Evolutionary conservation across 352 stramenopile species (phyloP).

Genomic region (Globisporangium middletonii): DNA sequence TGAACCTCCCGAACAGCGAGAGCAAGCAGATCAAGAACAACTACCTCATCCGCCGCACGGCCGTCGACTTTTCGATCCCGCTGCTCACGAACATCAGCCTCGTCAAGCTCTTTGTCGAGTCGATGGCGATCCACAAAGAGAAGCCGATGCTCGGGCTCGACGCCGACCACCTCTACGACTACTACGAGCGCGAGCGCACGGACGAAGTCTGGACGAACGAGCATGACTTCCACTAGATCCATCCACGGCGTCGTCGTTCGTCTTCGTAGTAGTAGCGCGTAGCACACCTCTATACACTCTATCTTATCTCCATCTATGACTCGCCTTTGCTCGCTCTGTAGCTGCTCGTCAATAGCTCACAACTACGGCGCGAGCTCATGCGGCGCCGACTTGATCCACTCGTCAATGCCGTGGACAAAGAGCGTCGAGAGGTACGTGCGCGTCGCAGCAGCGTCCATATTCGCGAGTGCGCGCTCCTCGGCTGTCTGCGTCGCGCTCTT

Average conservation of each 20-base stretch:
- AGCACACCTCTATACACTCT: not conserved
- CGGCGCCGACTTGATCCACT: slow-evolving; percentile 43
- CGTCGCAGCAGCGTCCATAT: slow-evolving; percentile 29
- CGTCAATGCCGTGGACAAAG: slow-evolving; percentile 36
- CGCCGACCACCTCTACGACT: slow-evolving; percentile 95
- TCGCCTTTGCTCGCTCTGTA: not conserved
- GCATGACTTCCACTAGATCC: slow-evolving; percentile 92
- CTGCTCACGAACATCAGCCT: slow-evolving; percentile 90
- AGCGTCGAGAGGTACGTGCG: slow-evolving; percentile 30
- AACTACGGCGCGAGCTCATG: not conserved
- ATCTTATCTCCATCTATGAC: not conserved
- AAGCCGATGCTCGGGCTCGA: slow-evolving; percentile 91
- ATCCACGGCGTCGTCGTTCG: not conserved
- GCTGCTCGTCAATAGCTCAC: not conserved
- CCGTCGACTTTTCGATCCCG: slow-evolving; percentile 90
- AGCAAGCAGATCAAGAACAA: slow-evolving; percentile 90
- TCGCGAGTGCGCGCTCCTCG: slow-evolving; percentile 29
- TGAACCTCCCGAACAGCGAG: slow-evolving; percentile 89
- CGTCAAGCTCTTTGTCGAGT: slow-evolving; percentile 90
- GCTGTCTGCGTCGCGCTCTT: slow-evolving; percentile 27
- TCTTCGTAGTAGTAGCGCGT: slow-evolving; percentile 6
- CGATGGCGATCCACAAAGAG: slow-evolving; percentile 92
- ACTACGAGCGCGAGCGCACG: slow-evolving; percentile 93
- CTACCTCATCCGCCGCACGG: slow-evolving; percentile 90
- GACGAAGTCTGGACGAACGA: slow-evolving; percentile 92